These are phyloP conservation scores for Staphylotrichum tortipilum DNA, from an alignment of 495 filamentous ascomycete species.

Conservation along the genomic window DNA sequence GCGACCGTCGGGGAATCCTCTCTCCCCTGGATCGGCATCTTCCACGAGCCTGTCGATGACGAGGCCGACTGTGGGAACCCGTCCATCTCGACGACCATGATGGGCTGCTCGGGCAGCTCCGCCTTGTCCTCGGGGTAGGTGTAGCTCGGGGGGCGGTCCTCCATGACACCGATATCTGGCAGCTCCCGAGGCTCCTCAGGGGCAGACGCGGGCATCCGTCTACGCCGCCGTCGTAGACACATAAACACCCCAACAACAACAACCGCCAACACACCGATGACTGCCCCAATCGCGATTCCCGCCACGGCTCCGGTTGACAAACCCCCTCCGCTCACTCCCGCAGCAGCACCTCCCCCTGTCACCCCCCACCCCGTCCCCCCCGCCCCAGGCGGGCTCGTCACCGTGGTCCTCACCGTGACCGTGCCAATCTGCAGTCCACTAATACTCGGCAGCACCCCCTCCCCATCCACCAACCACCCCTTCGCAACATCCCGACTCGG, in stretches of 20 bases:
- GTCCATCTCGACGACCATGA: background rate
- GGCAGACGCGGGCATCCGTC: too few relatives aligned
- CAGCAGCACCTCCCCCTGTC: background rate
- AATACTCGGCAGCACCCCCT: conserved; percentile 2
- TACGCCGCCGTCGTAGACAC: background rate
- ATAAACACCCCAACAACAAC: conserved; percentile 1
- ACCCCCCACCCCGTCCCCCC: background rate
- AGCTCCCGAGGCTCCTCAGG: background rate
- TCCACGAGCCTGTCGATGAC: background rate
- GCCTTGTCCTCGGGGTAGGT: background rate
- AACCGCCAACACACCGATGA: too few relatives aligned
- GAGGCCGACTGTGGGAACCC: background rate
- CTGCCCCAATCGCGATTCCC: conserved; percentile 2
- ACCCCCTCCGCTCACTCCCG: background rate
- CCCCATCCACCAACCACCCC: conserved; percentile 4
- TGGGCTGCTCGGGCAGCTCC: background rate
- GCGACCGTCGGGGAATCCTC: background rate
- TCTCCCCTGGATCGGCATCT: background rate
- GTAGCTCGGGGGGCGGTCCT: background rate
- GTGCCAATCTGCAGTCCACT: conserved; percentile 1
- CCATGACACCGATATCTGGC: too few relatives aligned
- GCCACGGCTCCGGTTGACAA: conserved; percentile 1
- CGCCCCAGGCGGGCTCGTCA: background rate
- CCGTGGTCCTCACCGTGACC: background rate
- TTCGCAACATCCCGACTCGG: background rate